Percentiles rank a stretch among this genome's conserved stretches.
Conservation (phyloP, 1,284 basidiomycete genomes). For the Fomitopsis palustris region DNA sequence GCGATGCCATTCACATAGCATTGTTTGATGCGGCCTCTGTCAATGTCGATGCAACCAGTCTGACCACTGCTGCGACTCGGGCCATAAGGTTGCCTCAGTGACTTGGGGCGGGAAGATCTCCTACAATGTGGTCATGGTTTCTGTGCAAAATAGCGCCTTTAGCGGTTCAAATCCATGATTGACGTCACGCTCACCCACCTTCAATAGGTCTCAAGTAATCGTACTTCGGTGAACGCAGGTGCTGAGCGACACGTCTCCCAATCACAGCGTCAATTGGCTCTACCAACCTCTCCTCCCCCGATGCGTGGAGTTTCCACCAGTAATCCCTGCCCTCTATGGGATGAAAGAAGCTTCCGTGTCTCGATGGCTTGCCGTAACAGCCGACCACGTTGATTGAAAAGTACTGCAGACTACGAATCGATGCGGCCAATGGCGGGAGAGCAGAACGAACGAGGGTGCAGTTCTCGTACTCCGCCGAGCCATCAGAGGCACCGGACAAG, state of each 20-base stretch:
- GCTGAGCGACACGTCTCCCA: background rate
- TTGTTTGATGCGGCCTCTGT: background rate
- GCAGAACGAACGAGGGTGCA: background rate
- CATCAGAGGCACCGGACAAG: background rate
- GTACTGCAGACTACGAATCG: background rate
- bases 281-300: background rate
- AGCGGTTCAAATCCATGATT: background rate
- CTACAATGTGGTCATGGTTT: background rate
- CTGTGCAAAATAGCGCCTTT: background rate
- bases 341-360: background rate
- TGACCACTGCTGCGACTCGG: constrained; percentile 23
- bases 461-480: background rate
- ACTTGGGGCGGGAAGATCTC: too few species aligned
- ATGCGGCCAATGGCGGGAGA: background rate
- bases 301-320: background rate
- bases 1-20: too few species aligned
- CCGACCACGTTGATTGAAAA: background rate
- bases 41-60: constrained; percentile 27
- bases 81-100: too few species aligned
- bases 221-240: background rate
- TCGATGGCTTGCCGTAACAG: background rate
- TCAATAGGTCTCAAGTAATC: background rate
- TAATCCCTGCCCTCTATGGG: background rate
- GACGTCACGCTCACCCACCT: background rate
- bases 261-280: background rate